Base-by-base conservation (phyloP, 495 filamentous ascomycete genomes). In the Aspergillus funiculosus region DNA sequence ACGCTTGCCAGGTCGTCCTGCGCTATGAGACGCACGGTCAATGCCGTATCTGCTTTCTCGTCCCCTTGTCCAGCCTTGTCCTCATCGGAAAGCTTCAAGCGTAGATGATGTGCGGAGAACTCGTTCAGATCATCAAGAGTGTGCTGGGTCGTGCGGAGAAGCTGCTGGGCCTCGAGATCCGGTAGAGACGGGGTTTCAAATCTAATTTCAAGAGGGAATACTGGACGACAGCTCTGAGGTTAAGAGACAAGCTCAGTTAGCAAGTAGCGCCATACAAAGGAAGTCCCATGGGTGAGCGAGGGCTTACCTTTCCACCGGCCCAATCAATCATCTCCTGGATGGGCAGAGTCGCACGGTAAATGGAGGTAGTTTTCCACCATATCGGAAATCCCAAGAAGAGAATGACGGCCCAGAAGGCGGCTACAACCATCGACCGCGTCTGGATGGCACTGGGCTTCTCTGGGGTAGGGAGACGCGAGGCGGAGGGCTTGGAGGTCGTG, bases 311-410 rank as follows among this genome's bases (percentile, higher is more conserved):
- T 32, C 92, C 88, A 59, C 94, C 85, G 10, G 90, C 86, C 92
- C 92, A 97, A 44, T 85, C 79, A 38, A 83, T 78, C 92, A 98
- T 98, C 47, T 84, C 78, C 54, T 81, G 73, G 56, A 96, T 63
- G 27, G 92, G 92, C 54, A 98, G 68, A 27, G 80, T 75, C 2
- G 92, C 89, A 31, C 92, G 80, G 68, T 96, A 88, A 54, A 97
- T 92, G 0, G 87, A 83, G 1, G 94, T 97, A n/a, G 92, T 97
- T 61, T 82, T 81, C 81, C 87, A 88, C 92, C 92, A 98, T 81
- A 95, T 83, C 52, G 92, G 92, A 48, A 97, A 66, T 13, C 92
- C 94, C 13, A 97, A 71, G 24, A 85, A 78, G 18, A 94, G 60
- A 9, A 94, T 87, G 11, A 95, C 81, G 14, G 78, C 71, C 94